Conservation (phyloP, 768 basidiomycete species). For the Tylopilus felleus region DNA sequence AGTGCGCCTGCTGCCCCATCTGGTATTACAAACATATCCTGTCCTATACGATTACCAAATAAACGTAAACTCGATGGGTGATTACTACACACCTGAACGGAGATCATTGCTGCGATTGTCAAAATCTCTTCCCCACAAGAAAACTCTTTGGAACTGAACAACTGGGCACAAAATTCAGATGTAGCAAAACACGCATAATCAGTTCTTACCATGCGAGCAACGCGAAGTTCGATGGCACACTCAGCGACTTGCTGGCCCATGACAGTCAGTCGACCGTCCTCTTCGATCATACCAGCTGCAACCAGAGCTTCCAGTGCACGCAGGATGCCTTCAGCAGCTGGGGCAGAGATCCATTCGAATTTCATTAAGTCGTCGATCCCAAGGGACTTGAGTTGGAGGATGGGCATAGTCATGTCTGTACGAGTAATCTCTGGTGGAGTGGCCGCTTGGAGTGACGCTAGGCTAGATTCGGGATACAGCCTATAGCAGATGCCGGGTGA, state of each 20-base stretch:
- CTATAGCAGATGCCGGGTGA: slow-evolving; percentile 91
- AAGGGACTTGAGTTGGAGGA: slow-evolving; percentile 90
- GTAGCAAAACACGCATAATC: neutral
- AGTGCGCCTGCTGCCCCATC: slow-evolving; percentile 82
- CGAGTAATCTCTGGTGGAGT: slow-evolving; percentile 90
- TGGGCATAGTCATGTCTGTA: slow-evolving; percentile 85
- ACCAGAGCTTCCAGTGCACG: slow-evolving; percentile 83
- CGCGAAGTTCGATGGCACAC: slow-evolving; percentile 87
- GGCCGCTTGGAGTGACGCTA: slow-evolving; percentile 57
- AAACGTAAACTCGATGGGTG: neutral
- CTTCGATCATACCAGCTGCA: slow-evolving; percentile 78
- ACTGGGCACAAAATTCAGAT: slow-evolving; percentile 39
- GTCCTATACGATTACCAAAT: neutral
- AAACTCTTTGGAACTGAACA: slow-evolving; percentile 82
- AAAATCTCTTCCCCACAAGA: slow-evolving; percentile 93
- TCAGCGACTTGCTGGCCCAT: slow-evolving; percentile 89
- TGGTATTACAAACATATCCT: slow-evolving; percentile 90
- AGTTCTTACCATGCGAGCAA: slow-evolving; percentile 84
- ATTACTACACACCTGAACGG: slow-evolving; percentile 66
- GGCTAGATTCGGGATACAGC: slow-evolving; percentile 68
- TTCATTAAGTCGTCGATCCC: slow-evolving; percentile 95
- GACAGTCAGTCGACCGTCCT: slow-evolving; percentile 70
- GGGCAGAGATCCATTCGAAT: slow-evolving; percentile 92
- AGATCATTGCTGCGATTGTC: slow-evolving; percentile 93
- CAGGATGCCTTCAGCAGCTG: slow-evolving; percentile 81